Evolutionary conservation across 2,329 filamentous ascomycete species (phyloP).

Genomic region (Colletotrichum somersetense): DNA sequence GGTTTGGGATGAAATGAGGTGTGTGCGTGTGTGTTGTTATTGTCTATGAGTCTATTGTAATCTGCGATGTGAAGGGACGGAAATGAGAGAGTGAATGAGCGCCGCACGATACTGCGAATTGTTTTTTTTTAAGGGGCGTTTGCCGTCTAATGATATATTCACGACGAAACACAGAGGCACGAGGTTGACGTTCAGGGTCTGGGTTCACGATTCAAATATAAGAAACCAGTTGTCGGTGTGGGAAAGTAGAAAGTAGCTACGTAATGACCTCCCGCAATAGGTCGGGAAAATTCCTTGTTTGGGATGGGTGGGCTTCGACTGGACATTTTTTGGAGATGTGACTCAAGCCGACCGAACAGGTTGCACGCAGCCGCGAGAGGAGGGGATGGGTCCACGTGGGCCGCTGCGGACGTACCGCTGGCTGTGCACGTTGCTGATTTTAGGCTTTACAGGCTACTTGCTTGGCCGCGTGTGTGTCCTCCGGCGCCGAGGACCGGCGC

Average conservation of each 20-base stretch:
- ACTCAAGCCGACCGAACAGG: background rate
- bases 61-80: background rate
- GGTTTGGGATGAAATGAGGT: background rate
- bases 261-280: constrained; percentile 7
- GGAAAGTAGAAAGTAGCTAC: constrained; percentile 7
- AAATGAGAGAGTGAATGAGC: background rate
- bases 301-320: constrained; percentile 14
- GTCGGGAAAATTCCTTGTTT: constrained; percentile 17
- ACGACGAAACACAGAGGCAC: background rate
- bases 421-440: constrained; percentile 3
- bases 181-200: background rate
- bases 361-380: background rate
- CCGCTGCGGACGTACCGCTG: background rate
- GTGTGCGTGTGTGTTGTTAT: background rate
- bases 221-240: background rate
- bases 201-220: constrained; percentile 22
- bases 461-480: background rate
- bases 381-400: constrained; percentile 15
- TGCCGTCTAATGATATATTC: constrained; percentile 9
- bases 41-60: background rate
- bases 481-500: constrained; percentile 40
- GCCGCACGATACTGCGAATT: background rate
- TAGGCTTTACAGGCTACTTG: background rate
- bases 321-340: background rate
- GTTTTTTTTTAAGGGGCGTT: background rate